Base-by-base conservation (phyloP, 306 rosid genomes). In the Heteromeles arbutifolia region DNA sequence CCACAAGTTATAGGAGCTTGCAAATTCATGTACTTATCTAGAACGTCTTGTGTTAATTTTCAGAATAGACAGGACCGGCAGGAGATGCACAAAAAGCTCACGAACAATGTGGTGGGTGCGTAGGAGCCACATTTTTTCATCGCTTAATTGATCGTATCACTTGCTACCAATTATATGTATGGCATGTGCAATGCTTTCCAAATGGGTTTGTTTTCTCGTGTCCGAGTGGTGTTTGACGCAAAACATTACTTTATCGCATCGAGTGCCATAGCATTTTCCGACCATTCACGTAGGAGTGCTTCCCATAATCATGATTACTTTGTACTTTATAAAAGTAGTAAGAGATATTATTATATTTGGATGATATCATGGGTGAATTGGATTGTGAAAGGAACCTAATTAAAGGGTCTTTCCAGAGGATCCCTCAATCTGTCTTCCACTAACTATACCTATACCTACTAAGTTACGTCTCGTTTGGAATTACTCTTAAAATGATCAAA, bases 331-430 rank as follows among this genome's bases (percentile, higher is more conserved):
- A 9, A 5, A 43, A 41, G 48, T 13, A 58, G 11, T 24, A 24
- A 6, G 11, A 5, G 1, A 25, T 41, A 41, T 17, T 26, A 29
- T 39, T 15, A 73, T 39, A 43, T 63, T 66, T 66, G 79, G 45
- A 22, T 72, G 8, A 29, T 15, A 21, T 57, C 77, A 19, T 71
- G 37, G 58, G 34, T 32, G 58, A 34, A 58, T 9, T 45, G 81
- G 59, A 71, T 45, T 41, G 65, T 57, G 85, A 81, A 28, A 11
- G 48, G 26, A 45, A 11, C 39, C 72, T 37, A 31, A 78, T 31
- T n/a, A 31, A 39, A 21, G 52, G n/a, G 28, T 10, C 26, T 29
- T 4, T 29, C 39, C n/a, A 21, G 19, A 28, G 24, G 43, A 59
- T 17, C 57, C 22, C 37, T 50, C 54, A 15, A 48, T 48, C 32